Conservation (phyloP, 805 yeast species). For the Zygosaccharomyces kombuchaensis region DNA sequence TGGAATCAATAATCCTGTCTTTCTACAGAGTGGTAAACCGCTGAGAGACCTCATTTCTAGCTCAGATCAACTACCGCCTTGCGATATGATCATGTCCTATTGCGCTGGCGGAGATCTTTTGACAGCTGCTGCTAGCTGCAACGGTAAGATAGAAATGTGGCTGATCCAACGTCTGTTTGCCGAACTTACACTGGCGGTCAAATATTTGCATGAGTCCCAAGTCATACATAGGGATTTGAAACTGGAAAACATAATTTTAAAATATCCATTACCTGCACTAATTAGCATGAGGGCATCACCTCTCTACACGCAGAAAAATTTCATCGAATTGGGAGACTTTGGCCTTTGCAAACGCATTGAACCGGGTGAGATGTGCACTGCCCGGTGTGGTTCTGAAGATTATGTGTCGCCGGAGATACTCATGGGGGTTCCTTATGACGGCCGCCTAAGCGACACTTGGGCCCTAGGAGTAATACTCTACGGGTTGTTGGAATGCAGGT, state of each 20-base stretch:
- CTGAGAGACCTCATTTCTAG: constrained; percentile 31
- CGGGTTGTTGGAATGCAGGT: constrained; percentile 73
- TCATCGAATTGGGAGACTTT: constrained; percentile 74
- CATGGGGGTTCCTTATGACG: constrained; percentile 88
- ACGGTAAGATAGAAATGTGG: constrained; percentile 42
- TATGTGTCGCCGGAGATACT: constrained; percentile 92
- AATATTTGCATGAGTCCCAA: constrained; percentile 60
- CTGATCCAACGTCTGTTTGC: constrained; percentile 60
- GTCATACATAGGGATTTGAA: constrained; percentile 91
- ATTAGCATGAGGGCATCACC: constrained; percentile 16
- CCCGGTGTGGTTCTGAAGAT: constrained; percentile 95
- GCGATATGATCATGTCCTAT: constrained; percentile 62
- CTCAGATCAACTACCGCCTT: constrained; percentile 19
- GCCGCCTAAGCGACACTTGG: constrained; percentile 90
- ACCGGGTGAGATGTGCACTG: constrained; percentile 59
- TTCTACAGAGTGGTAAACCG: constrained; percentile 28
- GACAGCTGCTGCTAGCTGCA: constrained; percentile 46
- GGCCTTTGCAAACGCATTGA: constrained; percentile 76
- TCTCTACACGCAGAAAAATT: constrained; percentile 16
- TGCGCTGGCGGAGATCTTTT: constrained; percentile 84
- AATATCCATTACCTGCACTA: constrained; percentile 36
- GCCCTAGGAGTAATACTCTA: constrained; percentile 89
- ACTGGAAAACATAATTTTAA: constrained; percentile 72
- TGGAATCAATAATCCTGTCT: constrained; percentile 39
- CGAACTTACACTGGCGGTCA: constrained; percentile 66